phyloP scores from a whole-genome alignment of 129 eudicot species.

The Gnaphalium uliginosum region DNA sequence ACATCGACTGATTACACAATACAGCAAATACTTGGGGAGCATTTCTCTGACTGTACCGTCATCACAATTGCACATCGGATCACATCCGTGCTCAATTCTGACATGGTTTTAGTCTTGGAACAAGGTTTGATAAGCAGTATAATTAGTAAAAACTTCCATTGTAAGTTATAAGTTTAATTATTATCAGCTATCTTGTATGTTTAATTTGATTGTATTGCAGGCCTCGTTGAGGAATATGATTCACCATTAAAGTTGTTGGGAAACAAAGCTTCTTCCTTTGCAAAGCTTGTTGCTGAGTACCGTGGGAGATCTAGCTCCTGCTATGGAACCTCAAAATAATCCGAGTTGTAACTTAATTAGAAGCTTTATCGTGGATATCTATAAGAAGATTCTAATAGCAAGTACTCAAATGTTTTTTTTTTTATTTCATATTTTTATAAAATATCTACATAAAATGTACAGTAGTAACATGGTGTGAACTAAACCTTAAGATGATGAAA shows the following conservation, averaged over 20 bases:
- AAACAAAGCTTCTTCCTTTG: constrained; percentile 62
- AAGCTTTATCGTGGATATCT: not conserved
- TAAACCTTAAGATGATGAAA: not conserved
- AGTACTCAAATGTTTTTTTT: not conserved
- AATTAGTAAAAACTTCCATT: not conserved
- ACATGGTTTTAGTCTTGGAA: constrained; percentile 69
- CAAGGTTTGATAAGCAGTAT: constrained; percentile 43
- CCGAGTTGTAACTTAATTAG: not conserved
- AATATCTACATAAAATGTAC: not conserved
- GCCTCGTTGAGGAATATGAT: constrained; percentile 71
- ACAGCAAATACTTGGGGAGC: constrained; percentile 62
- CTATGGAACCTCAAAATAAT: constrained; percentile 19
- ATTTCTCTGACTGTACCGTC: constrained; percentile 69
- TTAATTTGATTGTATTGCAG: constrained; percentile 36
- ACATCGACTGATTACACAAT: constrained; percentile 74
- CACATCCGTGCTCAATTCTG: constrained; percentile 77
- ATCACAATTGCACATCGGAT: constrained; percentile 82
- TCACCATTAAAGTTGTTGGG: constrained; percentile 67
- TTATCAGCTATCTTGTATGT: not conserved
- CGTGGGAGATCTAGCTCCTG: constrained; percentile 65
- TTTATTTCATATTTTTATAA: not conserved
- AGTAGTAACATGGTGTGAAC: constrained; percentile 13
- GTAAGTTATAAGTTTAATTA: not conserved
- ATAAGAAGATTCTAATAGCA: not conserved
- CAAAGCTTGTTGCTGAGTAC: constrained; percentile 88